A percentile compares a stretch with the other conserved stretches of the same genome.
phyloP scores from a whole-genome alignment of 495 filamentous ascomycete species.

The Gamarada debralockiae region DNA sequence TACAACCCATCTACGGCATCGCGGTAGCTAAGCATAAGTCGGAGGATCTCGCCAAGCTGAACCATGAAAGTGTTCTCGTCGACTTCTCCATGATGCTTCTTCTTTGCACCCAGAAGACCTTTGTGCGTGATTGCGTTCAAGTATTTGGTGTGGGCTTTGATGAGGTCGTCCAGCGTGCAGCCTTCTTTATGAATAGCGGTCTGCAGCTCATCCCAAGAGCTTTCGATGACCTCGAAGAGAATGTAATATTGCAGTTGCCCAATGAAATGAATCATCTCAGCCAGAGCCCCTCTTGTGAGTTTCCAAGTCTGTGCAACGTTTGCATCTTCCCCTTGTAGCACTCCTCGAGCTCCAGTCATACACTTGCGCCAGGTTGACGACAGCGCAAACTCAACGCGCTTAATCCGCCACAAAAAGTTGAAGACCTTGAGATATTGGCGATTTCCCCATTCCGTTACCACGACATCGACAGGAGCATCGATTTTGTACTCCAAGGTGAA shows the following conservation, averaged over 20 bases:
- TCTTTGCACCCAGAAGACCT: conserved; percentile 76
- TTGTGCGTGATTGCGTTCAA: conserved; percentile 94
- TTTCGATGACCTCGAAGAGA: conserved; percentile 96
- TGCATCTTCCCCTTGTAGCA: conserved; percentile 77
- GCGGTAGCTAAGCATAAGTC: conserved; percentile 90
- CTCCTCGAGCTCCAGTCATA: conserved; percentile 92
- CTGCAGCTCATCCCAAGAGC: conserved; percentile 85
- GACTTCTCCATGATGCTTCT: conserved; percentile 29
- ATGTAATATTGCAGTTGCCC: conserved; percentile 98
- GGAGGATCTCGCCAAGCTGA: conserved; percentile 88
- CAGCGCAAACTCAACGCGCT: conserved; percentile 93
- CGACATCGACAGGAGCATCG: conserved; percentile 93
- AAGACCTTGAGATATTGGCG: conserved; percentile 98
- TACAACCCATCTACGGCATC: conserved; percentile 94
- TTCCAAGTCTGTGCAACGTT: conserved; percentile 85
- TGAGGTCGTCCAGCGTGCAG: conserved; percentile 91
- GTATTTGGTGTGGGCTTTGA: conserved; percentile 85
- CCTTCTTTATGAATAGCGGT: conserved; percentile 73
- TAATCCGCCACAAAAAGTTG: conserved; percentile 99
- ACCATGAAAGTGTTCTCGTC: conserved; percentile 81
- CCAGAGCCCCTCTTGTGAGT: conserved; percentile 75
- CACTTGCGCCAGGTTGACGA: conserved; percentile 88
- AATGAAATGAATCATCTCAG: conserved; percentile 98
- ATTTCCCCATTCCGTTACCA: conserved; percentile 91
- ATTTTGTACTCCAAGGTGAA: conserved; percentile 99